Percentiles rank a stretch among this genome's conserved stretches.
These are phyloP conservation scores for Elongisporangium undulatum DNA, from an alignment of 352 stramenopile species.

Conservation along the genomic window DNA sequence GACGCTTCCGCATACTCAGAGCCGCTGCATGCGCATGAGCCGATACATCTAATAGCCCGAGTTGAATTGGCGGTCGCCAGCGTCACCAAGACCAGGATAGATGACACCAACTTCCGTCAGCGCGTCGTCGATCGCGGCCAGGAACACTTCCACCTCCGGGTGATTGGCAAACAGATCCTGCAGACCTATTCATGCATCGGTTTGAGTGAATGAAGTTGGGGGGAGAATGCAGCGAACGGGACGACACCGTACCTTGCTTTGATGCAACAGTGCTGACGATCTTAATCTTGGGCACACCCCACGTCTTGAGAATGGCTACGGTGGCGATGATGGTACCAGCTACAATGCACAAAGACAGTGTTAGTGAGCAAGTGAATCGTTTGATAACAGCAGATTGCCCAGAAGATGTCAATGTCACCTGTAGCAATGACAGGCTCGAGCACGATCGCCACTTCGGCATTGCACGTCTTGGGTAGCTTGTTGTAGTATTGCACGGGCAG, in stretches of 20 bases:
- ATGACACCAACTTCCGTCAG: constrained; percentile 72
- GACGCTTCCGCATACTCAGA: not conserved
- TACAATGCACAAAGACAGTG: constrained; percentile 3
- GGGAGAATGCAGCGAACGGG: not conserved
- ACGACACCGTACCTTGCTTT: constrained; percentile 58
- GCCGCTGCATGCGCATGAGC: too few species aligned
- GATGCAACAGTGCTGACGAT: constrained; percentile 93
- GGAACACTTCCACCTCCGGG: constrained; percentile 71
- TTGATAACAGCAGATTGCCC: not conserved
- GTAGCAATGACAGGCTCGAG: constrained; percentile 97
- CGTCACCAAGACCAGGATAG: constrained; percentile 75
- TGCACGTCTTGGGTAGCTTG: constrained; percentile 94
- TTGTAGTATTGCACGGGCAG: constrained; percentile 99
- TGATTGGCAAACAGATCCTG: constrained; percentile 78
- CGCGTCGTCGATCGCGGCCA: constrained; percentile 71
- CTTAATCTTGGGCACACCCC: constrained; percentile 92
- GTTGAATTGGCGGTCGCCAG: constrained; percentile 81
- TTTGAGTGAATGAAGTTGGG: not conserved
- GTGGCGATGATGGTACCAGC: constrained; percentile 93
- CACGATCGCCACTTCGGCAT: constrained; percentile 92
- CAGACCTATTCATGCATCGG: constrained; percentile 24
- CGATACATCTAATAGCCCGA: constrained; percentile 23
- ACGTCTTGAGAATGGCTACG: constrained; percentile 95
- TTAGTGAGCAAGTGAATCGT: not conserved
- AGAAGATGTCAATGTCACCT: constrained; percentile 21